These are phyloP conservation scores for Tubosaeta sp. DNA, from an alignment of 768 basidiomycete species.

Conservation along the genomic window DNA sequence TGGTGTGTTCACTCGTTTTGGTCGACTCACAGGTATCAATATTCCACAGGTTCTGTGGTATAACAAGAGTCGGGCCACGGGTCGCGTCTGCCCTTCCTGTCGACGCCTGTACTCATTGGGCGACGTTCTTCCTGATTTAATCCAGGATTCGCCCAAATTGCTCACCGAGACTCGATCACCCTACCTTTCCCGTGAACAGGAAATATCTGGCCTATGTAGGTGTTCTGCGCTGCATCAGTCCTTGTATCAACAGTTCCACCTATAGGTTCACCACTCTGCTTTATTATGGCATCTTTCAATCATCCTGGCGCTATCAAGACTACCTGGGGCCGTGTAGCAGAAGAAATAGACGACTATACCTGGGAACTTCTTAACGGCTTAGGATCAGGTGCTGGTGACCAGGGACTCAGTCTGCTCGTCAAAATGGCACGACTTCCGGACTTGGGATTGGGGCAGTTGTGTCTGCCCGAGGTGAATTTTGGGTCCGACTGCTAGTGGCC, in stretches of 20 bases:
- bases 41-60: constrained; percentile 68
- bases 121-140: constrained; percentile 53
- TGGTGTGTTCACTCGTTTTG: constrained; percentile 42
- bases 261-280: constrained; percentile 75
- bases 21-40: neutral
- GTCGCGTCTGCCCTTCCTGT: constrained; percentile 77
- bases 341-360: constrained; percentile 62
- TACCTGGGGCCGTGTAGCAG: constrained; percentile 64
- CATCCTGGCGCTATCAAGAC: constrained; percentile 60
- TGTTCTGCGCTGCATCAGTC: constrained; percentile 3
- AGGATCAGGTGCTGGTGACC: constrained; percentile 32
- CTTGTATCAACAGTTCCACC: constrained; percentile 1
- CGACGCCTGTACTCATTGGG: constrained; percentile 67
- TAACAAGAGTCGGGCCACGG: constrained; percentile 70
- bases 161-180: constrained; percentile 29
- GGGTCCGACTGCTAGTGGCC: constrained; percentile 12
- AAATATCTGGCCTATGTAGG: constrained; percentile 76
- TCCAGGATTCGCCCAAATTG: constrained; percentile 22
- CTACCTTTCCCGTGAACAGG: constrained; percentile 54
- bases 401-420: constrained; percentile 57
- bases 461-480: constrained; percentile 29
- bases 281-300: constrained; percentile 64
- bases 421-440: constrained; percentile 75
- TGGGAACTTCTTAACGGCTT: constrained; percentile 57
- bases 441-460: constrained; percentile 64